Evolutionary conservation across 108 stramenopile genomes (phyloP).

Genomic region (Cyclotella baltica): DNA sequence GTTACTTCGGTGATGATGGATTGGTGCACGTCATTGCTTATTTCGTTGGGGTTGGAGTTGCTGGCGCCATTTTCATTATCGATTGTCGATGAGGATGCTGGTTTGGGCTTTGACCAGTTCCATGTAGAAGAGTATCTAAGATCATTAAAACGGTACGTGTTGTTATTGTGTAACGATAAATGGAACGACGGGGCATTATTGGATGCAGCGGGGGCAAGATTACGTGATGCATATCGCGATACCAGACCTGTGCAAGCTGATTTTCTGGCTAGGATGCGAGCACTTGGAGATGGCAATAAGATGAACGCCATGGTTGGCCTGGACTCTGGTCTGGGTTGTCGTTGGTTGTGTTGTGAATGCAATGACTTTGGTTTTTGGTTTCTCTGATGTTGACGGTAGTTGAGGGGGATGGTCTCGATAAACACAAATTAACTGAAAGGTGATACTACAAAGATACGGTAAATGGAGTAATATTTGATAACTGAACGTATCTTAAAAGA

Average conservation of each 20-base stretch:
- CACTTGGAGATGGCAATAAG: background rate
- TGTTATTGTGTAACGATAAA: background rate
- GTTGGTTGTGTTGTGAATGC: too few relatives aligned
- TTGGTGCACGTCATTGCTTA: constrained; percentile 9
- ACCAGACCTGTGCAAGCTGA: background rate
- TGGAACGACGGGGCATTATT: background rate
- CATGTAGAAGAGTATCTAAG: constrained; percentile 39
- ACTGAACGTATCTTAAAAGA: too few relatives aligned
- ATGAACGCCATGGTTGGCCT: constrained; percentile 5
- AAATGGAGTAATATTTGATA: too few relatives aligned
- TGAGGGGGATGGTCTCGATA: too few relatives aligned
- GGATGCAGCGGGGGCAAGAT: background rate
- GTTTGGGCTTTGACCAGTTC: constrained; percentile 46
- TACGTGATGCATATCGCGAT: background rate
- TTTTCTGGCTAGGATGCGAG: background rate
- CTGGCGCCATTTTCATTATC: constrained; percentile 1
- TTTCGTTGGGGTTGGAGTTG: background rate
- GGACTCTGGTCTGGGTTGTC: background rate
- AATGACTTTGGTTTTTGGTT: too few relatives aligned
- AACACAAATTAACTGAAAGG: too few relatives aligned
- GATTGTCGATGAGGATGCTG: constrained; percentile 3
- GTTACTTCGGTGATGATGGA: constrained; percentile 18
- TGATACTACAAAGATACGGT: too few relatives aligned
- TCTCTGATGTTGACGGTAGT: too few relatives aligned
- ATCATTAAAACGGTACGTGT: background rate